Percentiles rank a stretch among this genome's conserved stretches.
Conservation (phyloP, 495 filamentous ascomycete genomes). For the Tuber microsphaerosporum region DNA sequence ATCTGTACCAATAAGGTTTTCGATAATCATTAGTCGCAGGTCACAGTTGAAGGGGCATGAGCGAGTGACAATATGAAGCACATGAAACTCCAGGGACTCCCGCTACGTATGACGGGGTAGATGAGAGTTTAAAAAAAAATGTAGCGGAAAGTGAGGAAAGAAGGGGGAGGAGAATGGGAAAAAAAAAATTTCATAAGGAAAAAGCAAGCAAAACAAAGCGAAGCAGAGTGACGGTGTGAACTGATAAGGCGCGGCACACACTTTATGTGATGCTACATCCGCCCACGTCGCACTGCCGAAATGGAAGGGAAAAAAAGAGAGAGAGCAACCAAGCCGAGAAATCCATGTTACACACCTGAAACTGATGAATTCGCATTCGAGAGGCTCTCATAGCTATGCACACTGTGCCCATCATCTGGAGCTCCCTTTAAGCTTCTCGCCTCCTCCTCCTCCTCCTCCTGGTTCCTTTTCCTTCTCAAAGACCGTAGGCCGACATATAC, state of each 20-base stretch:
- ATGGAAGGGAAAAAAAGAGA: constrained; percentile 17
- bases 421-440: constrained; percentile 21
- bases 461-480: constrained; percentile 19
- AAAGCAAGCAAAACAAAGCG: not conserved
- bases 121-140: constrained; percentile 3
- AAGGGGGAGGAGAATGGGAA: constrained; percentile 3
- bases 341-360: constrained; percentile 36
- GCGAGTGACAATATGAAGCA: not conserved
- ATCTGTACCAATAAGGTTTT: constrained; percentile 49
- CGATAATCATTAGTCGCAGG: constrained; percentile 21
- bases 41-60: not conserved
- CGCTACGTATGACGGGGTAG: constrained; percentile 12
- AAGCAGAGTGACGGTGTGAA: not conserved
- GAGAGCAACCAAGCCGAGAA: constrained; percentile 24
- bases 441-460: constrained; percentile 8
- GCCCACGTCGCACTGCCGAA: constrained; percentile 16
- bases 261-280: constrained; percentile 1
- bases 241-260: constrained; percentile 30
- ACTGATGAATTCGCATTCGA: constrained; percentile 13
- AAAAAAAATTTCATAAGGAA: not conserved
- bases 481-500: constrained; percentile 32
- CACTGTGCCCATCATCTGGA: constrained; percentile 19
- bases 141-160: constrained; percentile 4
- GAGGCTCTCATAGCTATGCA: constrained; percentile 18
- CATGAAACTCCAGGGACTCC: constrained; percentile 18